Base-by-base conservation (phyloP, 2,329 filamentous ascomycete genomes). In the Phoma sp. region DNA sequence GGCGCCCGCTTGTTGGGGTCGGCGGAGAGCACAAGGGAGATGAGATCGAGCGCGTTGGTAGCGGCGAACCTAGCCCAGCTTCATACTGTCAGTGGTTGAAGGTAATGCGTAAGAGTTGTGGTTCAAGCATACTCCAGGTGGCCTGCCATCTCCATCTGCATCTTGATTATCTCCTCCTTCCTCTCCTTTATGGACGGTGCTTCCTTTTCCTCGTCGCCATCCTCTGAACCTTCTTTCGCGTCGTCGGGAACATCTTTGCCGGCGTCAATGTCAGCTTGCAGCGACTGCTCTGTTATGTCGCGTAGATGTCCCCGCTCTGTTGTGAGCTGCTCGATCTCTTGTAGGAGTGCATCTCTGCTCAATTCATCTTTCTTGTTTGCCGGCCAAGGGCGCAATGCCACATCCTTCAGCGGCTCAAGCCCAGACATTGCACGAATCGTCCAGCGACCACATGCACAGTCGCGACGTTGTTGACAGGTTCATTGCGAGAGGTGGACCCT, bases 281-380 rank as follows among this genome's bases (percentile, higher is more conserved):
- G 78, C 36, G 86, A 83, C 43, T 86, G 83, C 73, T 96, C 90
- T 42, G 87, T 91, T 60, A 98, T 81, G 64, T 87, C 82, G 54
- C 91, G 88, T 71, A 98, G 96, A 20, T 91, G 90, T 12, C 91
- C 91, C 56, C 90, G 87, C 67, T 96, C 87, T 36, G 80, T 76
- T 63, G 92, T 90, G 67, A 96, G 88, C 62, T 93, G 91, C 53
- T 83, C 79, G 62, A 97, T 92, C 63, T 93, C 88, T 39, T 89
- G 84, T 51, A 84, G 81, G n/a, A 97, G 37, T 14, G 71, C 69
- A 17, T 66, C 59, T 42, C 80, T 39, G 81, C 83, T 69, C 78
- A 84, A 76, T 79, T 83, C 66, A 77, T 81, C 60, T 67, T 73
- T 68, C 80, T 78, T 51, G 62, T 59, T 66, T 60, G 81, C 78